Percentiles rank a stretch among this genome's conserved stretches.
Evolutionary conservation across 371 early-diverging fungal genomes (phyloP).

Genomic region (Chytridium lagenaria): DNA sequence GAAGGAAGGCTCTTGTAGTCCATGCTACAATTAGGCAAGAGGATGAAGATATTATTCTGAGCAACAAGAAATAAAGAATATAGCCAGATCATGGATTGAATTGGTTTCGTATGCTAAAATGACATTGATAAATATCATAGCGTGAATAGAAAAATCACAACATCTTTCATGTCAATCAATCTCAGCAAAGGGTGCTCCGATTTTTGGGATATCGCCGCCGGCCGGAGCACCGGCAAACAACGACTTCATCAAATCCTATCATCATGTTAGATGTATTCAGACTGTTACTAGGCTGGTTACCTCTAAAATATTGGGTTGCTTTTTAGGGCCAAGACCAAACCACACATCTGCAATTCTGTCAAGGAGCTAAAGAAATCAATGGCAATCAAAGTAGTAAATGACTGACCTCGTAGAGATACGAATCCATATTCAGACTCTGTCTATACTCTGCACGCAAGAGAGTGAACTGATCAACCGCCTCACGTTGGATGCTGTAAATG

Average conservation of each 20-base stretch:
- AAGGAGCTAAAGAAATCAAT: slow-evolving; percentile 25
- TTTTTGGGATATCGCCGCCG: not conserved
- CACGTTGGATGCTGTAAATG: slow-evolving; percentile 72
- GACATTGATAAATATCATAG: too few species aligned
- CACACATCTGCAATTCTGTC: slow-evolving; percentile 44
- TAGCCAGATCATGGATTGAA: too few species aligned
- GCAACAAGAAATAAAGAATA: not conserved
- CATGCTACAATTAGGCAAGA: slow-evolving; percentile 29
- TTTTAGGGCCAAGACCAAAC: slow-evolving; percentile 45
- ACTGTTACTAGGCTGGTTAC: too few species aligned
- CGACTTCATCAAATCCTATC: slow-evolving; percentile 49
- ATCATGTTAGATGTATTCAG: too few species aligned
- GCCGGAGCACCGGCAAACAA: slow-evolving; percentile 41
- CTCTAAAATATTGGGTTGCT: slow-evolving; percentile 42
- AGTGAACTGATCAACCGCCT: slow-evolving; percentile 65
- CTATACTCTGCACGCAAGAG: slow-evolving; percentile 67
- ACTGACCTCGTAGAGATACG: slow-evolving; percentile 21
- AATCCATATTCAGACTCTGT: slow-evolving; percentile 54
- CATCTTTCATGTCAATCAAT: not conserved
- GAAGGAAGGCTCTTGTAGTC: slow-evolving; percentile 50
- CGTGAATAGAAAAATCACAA: too few species aligned
- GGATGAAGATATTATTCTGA: too few species aligned
- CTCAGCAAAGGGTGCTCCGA: not conserved
- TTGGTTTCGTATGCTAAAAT: too few species aligned
- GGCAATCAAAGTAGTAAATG: not conserved